A percentile compares a stretch with the other conserved stretches of the same genome.
These are phyloP conservation scores for Xylariaceae sp. DNA, from an alignment of 2,329 filamentous ascomycete genomes.

Conservation along the genomic window DNA sequence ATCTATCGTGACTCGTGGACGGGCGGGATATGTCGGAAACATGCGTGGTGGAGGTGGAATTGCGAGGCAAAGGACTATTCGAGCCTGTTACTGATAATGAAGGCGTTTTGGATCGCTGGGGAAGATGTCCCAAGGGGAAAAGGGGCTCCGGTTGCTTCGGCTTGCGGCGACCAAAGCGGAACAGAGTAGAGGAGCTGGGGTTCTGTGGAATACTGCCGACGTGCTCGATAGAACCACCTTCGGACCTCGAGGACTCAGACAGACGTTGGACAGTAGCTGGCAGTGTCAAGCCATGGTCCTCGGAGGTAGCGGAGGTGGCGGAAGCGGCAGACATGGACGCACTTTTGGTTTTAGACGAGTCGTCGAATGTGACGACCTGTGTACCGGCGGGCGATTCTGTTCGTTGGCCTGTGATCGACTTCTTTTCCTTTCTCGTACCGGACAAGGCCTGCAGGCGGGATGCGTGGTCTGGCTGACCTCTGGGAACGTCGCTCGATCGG, in stretches of 20 bases:
- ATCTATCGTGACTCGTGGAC: constrained; percentile 30
- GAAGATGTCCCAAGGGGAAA: constrained; percentile 82
- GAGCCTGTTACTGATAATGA: constrained; percentile 33
- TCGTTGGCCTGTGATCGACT: constrained; percentile 36
- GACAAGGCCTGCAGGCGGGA: constrained; percentile 19
- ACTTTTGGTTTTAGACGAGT: constrained; percentile 38
- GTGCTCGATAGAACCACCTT: constrained; percentile 70
- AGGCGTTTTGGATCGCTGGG: constrained; percentile 57
- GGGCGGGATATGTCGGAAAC: constrained; percentile 23
- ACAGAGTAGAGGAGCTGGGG: constrained; percentile 68
- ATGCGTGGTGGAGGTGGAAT: constrained; percentile 31
- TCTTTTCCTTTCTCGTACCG: constrained; percentile 37
- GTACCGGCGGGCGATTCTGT: constrained; percentile 35
- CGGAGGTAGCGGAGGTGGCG: constrained; percentile 57
- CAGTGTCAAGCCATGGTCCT: constrained; percentile 56
- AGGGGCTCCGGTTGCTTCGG: constrained; percentile 69
- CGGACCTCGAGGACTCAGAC: constrained; percentile 86
- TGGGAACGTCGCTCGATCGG: constrained; percentile 46
- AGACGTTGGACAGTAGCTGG: constrained; percentile 60
- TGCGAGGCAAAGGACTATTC: constrained; percentile 39
- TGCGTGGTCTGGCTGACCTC: constrained; percentile 29
- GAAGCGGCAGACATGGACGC: constrained; percentile 41
- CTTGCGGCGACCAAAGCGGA: constrained; percentile 71
- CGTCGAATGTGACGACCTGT: constrained; percentile 54
- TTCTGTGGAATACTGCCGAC: constrained; percentile 51